These are phyloP conservation scores for Anthostomella pinea DNA, from an alignment of 2,329 filamentous ascomycete genomes.

Conservation along the genomic window DNA sequence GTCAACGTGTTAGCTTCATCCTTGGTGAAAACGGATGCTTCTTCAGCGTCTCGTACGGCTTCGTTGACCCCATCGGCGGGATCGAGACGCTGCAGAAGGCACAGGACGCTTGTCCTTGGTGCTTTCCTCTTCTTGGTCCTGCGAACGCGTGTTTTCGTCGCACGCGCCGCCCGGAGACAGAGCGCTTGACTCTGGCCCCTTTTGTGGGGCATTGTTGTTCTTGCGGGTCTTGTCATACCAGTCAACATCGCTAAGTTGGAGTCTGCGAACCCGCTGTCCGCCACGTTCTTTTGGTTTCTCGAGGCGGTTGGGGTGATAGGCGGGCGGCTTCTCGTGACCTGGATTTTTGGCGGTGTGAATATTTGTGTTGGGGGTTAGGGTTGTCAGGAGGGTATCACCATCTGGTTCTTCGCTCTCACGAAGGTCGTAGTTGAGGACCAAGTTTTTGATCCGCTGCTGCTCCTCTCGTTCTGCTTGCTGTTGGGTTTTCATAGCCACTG, in stretches of 20 bases:
- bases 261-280: constrained; percentile 80
- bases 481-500: constrained; percentile 92
- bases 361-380: constrained; percentile 47
- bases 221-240: constrained; percentile 63
- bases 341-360: constrained; percentile 44
- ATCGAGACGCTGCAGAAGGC: constrained; percentile 13
- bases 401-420: constrained; percentile 77
- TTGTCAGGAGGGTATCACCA: constrained; percentile 57
- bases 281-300: constrained; percentile 62
- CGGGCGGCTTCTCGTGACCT: constrained; percentile 49
- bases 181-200: constrained; percentile 5
- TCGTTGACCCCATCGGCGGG: constrained; percentile 6
- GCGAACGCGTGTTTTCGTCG: constrained; percentile 10
- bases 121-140: constrained; percentile 17
- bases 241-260: constrained; percentile 95
- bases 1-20: constrained; percentile 12
- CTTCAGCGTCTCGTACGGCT: constrained; percentile 5
- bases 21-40: constrained; percentile 1
- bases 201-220: constrained; percentile 13
- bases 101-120: constrained; percentile 26
- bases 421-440: constrained; percentile 95
- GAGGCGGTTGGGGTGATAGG: constrained; percentile 52
- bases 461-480: constrained; percentile 94
- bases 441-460: constrained; percentile 96
- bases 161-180: constrained; percentile 3